Percentiles rank a stretch among this genome's conserved stretches.
phyloP scores from a whole-genome alignment of 495 filamentous ascomycete genomes.

The Penicillium samsonianum region DNA sequence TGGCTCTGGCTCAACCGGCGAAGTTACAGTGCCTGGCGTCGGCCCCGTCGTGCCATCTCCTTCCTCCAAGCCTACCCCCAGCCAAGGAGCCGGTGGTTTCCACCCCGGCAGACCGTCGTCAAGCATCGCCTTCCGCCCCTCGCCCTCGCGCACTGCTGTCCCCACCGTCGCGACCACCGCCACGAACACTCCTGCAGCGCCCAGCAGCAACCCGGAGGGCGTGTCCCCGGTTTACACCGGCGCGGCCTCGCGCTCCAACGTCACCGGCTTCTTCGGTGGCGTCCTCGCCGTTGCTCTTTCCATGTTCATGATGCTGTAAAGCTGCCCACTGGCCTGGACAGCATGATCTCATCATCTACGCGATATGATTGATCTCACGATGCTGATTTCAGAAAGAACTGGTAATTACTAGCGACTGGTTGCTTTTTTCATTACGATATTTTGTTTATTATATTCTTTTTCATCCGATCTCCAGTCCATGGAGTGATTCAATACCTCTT shows the following conservation, averaged over 20 bases:
- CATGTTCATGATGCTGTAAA: conserved; percentile 16
- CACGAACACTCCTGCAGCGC: conserved; percentile 13
- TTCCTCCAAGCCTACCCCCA: background rate
- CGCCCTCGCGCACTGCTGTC: background rate
- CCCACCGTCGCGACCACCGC: conserved; percentile 6
- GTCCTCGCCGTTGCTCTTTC: conserved; percentile 17
- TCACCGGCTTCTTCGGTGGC: conserved; percentile 7
- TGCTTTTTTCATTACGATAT: background rate
- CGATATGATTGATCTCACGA: conserved; percentile 13
- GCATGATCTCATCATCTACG: conserved; percentile 11
- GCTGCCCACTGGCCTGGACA: background rate
- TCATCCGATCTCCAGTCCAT: background rate
- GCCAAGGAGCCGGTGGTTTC: conserved; percentile 9
- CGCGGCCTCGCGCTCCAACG: conserved; percentile 19
- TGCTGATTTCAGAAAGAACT: conserved; percentile 9
- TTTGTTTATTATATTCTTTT: conserved; percentile 10
- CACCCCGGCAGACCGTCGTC: conserved; percentile 19
- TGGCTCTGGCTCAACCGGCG: background rate
- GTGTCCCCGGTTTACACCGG: conserved; percentile 30
- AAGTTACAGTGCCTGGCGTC: conserved; percentile 2
- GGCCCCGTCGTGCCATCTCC: background rate
- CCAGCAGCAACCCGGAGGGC: conserved; percentile 22
- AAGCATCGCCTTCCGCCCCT: conserved; percentile 24
- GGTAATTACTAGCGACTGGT: background rate
- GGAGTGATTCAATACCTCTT: conserved; percentile 12